Conservation (phyloP, 2,329 filamentous ascomycete genomes). For the Trichoderma endophyticum region DNA sequence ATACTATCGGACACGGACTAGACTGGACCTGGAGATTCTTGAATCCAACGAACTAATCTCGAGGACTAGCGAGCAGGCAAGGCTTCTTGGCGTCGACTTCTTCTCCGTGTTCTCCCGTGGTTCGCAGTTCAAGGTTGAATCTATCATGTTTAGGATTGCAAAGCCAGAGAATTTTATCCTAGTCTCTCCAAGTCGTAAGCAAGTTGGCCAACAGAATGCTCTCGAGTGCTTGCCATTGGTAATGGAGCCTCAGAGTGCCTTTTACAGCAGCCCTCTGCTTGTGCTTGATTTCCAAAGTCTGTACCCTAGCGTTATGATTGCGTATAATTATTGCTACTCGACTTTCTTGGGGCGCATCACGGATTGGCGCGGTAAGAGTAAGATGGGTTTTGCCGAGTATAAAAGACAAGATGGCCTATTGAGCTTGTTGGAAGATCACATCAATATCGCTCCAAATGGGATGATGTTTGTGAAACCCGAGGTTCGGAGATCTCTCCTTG, state of each 20-base stretch:
- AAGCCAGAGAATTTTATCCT: constrained; percentile 94
- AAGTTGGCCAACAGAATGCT: constrained; percentile 91
- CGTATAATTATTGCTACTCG: constrained; percentile 98
- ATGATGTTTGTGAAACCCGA: constrained; percentile 90
- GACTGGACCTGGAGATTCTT: constrained; percentile 84
- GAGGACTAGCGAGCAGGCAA: constrained; percentile 89
- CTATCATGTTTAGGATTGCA: constrained; percentile 96
- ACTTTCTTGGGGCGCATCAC: constrained; percentile 86
- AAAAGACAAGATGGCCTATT: constrained; percentile 71
- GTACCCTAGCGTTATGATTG: constrained; percentile 98
- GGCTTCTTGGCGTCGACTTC: constrained; percentile 91
- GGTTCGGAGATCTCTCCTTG: constrained; percentile 84
- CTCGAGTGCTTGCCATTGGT: constrained; percentile 91
- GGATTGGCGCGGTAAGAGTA: constrained; percentile 85
- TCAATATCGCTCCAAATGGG: constrained; percentile 92
- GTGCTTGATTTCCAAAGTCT: constrained; percentile 95
- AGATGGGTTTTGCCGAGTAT: constrained; percentile 93
- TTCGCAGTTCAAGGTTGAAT: constrained; percentile 98
- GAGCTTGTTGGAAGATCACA: constrained; percentile 73
- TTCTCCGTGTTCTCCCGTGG: constrained; percentile 93
- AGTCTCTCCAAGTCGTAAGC: constrained; percentile 83
- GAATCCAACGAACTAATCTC: constrained; percentile 86
- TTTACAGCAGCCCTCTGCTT: constrained; percentile 84
- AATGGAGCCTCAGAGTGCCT: constrained; percentile 94
- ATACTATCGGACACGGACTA: constrained; percentile 73